phyloP scores from a whole-genome alignment of 352 stramenopile genomes.

The Phytopythium helicoides region DNA sequence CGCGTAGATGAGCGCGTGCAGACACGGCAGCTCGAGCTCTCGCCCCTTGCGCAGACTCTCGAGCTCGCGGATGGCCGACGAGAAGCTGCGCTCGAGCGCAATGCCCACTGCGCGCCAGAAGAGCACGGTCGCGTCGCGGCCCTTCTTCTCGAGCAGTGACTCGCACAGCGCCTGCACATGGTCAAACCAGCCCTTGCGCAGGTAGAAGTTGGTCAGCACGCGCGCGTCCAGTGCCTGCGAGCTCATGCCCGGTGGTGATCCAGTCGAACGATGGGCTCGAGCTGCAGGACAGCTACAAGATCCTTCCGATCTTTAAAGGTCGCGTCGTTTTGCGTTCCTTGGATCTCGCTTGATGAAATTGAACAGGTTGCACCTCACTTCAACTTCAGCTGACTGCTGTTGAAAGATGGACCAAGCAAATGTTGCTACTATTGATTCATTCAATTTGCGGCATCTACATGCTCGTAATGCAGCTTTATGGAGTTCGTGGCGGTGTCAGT shows the following conservation, averaged over 20 bases:
- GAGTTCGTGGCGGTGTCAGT: too few relatives aligned
- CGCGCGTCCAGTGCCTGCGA: constrained; percentile 41
- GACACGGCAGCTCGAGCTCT: constrained; percentile 76
- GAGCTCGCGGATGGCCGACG: constrained; percentile 81
- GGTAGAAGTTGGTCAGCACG: constrained; percentile 86
- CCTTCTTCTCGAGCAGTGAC: constrained; percentile 76
- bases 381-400: too few relatives aligned
- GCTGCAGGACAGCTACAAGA: too few relatives aligned
- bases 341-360: too few relatives aligned
- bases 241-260: neutral
- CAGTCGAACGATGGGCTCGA: neutral
- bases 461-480: too few relatives aligned
- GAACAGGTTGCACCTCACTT: too few relatives aligned
- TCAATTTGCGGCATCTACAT: too few relatives aligned
- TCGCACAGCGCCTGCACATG: constrained; percentile 84
- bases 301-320: too few relatives aligned
- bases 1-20: constrained; percentile 75
- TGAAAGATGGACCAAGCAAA: too few relatives aligned
- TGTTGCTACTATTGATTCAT: too few relatives aligned
- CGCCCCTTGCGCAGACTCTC: constrained; percentile 74
- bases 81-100: constrained; percentile 70
- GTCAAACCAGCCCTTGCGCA: constrained; percentile 85
- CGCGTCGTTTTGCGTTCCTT: too few relatives aligned
- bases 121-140: constrained; percentile 69
- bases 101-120: constrained; percentile 89